Evolutionary conservation across 768 basidiomycete species (phyloP).

Genomic region (Leucocoprinus sp.): DNA sequence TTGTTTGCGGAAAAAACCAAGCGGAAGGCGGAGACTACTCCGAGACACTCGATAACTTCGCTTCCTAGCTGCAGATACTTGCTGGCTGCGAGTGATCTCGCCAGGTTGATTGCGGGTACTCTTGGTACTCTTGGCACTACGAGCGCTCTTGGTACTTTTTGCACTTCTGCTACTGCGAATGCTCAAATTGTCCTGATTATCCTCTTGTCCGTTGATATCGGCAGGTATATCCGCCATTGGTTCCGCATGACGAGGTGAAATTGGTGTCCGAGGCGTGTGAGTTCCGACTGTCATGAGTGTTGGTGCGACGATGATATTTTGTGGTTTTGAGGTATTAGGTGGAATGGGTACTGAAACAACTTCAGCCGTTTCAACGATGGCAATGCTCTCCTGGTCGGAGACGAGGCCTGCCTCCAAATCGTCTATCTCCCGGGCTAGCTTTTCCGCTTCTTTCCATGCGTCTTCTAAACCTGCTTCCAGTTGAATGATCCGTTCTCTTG

Average conservation of each 20-base stretch:
- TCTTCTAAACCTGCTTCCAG: conserved; percentile 70
- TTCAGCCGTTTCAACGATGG: conserved; percentile 40
- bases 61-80: conserved; percentile 56
- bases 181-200: conserved; percentile 7
- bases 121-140: conserved; percentile 26
- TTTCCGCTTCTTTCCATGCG: conserved; percentile 74
- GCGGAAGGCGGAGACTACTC: conserved; percentile 57
- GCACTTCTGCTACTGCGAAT: conserved; percentile 17
- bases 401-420: conserved; percentile 35
- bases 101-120: conserved; percentile 22
- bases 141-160: conserved; percentile 21
- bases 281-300: conserved; percentile 12
- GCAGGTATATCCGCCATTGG: conserved; percentile 10
- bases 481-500: conserved; percentile 38
- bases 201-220: conserved; percentile 8
- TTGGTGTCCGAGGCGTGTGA: conserved; percentile 16
- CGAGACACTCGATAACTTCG: conserved; percentile 59
- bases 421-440: conserved; percentile 65
- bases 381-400: conserved; percentile 26
- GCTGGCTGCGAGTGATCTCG: conserved; percentile 27
- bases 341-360: conserved; percentile 29
- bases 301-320: conserved; percentile 15
- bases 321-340: conserved; percentile 15
- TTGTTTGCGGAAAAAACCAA: conserved; percentile 18
- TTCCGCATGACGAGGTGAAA: conserved; percentile 13